phyloP scores from a whole-genome alignment of 257 asterid genomes.

The Przewalskia tangutica region DNA sequence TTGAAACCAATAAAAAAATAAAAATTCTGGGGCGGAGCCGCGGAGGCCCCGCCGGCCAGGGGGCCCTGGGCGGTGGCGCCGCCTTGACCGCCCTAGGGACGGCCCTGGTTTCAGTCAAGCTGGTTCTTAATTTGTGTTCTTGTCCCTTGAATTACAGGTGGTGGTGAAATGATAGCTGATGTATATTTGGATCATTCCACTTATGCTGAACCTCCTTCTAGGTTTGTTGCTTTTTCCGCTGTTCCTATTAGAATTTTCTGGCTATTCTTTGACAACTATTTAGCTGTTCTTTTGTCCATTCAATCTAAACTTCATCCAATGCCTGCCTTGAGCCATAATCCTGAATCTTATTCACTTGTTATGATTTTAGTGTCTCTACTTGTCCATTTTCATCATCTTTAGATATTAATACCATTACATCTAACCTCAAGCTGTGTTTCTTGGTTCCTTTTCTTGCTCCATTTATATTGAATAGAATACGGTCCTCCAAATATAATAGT shows the following conservation, averaged over 20 bases:
- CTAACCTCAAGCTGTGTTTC: not conserved
- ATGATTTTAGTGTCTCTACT: not conserved
- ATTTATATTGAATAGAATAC: not conserved
- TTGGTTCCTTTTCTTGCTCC: not conserved
- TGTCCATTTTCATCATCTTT: not conserved
- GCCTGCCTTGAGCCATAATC: not conserved
- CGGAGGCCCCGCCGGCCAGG: no score
- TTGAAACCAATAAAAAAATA: no score
- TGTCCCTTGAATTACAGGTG: constrained; percentile 42
- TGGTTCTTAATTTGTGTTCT: constrained; percentile 4
- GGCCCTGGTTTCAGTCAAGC: not conserved
- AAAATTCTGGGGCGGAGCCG: no score
- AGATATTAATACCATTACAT: not conserved
- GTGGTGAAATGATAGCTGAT: constrained; percentile 98
- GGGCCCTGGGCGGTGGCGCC: no score
- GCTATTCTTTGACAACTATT: not conserved
- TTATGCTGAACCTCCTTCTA: constrained; percentile 92
- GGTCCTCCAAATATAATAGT: not conserved
- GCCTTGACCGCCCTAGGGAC: no score
- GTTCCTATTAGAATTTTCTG: constrained; percentile 1
- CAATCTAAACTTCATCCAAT: not conserved
- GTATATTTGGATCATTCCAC: constrained; percentile 88
- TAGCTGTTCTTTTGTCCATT: not conserved
- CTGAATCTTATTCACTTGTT: not conserved
- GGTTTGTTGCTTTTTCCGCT: constrained; percentile 35